Conservation (phyloP, 768 basidiomycete species). For the Solioccasus polychromus region DNA sequence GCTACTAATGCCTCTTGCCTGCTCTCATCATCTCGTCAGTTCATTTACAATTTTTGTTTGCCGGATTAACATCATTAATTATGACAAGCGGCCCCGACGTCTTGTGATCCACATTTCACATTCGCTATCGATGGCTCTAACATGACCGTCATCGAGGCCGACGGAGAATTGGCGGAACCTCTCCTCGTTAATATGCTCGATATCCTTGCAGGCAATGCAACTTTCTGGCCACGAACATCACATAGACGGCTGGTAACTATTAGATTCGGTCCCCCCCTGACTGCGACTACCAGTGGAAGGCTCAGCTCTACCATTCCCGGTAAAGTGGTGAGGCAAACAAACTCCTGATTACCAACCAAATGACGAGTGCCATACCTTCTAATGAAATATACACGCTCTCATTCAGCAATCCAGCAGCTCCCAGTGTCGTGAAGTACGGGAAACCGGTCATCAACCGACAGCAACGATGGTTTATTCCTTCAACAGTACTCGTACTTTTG, state of each 20-base stretch:
- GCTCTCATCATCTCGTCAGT: too few species aligned
- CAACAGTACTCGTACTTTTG: conserved; percentile 40
- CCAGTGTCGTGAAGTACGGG: conserved; percentile 36
- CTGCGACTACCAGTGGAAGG: conserved; percentile 34
- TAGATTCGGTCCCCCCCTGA: conserved; percentile 47
- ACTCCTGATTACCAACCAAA: conserved; percentile 39
- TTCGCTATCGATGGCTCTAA: conserved; percentile 49
- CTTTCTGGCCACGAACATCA: conserved; percentile 42
- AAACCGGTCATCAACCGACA: conserved; percentile 37
- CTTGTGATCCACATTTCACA: conserved; percentile 41
- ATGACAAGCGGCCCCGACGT: conserved; percentile 40
- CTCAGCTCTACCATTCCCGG: conserved; percentile 54
- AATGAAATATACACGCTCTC: conserved; percentile 30
- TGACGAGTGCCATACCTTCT: conserved; percentile 23
- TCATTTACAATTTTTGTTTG: too few species aligned
- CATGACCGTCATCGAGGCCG: conserved; percentile 41
- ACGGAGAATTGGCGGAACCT: conserved; percentile 42
- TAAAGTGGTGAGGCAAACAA: conserved; percentile 40
- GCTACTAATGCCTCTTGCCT: too few species aligned
- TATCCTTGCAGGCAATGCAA: conserved; percentile 37
- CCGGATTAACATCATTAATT: too few species aligned
- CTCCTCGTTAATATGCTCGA: conserved; percentile 39
- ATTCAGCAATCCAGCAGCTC: conserved; percentile 30
- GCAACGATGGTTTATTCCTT: conserved; percentile 16
- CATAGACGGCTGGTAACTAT: conserved; percentile 48